Evolutionary conservation across 164 flowering plant genomes (phyloP).

Genomic region (Liriodendron chinense): DNA sequence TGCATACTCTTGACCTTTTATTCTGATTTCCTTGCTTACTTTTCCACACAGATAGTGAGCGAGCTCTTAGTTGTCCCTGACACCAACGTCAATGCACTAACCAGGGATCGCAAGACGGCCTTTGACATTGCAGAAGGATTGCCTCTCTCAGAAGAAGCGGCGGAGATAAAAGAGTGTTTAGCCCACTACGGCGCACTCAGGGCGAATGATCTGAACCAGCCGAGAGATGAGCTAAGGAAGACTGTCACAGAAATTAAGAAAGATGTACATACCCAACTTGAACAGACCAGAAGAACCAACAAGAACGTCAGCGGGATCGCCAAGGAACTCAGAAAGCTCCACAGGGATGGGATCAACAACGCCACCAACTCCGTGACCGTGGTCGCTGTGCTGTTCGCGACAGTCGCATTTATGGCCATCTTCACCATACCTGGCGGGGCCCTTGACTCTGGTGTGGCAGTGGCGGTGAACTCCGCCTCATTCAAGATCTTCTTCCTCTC

Average conservation of each 20-base stretch:
- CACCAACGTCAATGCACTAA: conserved; percentile 63
- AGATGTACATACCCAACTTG: conserved; percentile 72
- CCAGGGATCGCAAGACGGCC: conserved; percentile 73
- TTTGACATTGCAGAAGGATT: conserved; percentile 74
- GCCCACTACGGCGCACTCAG: conserved; percentile 47
- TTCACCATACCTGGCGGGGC: conserved; percentile 81
- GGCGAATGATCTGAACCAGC: conserved; percentile 75
- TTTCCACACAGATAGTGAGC: conserved; percentile 55
- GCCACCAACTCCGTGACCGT: conserved; percentile 82
- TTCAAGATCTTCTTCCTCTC: conserved; percentile 71
- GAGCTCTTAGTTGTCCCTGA: conserved; percentile 53
- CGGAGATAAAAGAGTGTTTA: conserved; percentile 54
- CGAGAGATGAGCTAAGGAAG: conserved; percentile 67
- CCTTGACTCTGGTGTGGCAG: conserved; percentile 44
- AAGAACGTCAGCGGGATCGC: conserved; percentile 64
- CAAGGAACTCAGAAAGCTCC: conserved; percentile 63
- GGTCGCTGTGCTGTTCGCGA: conserved; percentile 76
- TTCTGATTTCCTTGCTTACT: background rate
- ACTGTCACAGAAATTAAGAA: conserved; percentile 71
- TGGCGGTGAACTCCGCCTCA: conserved; percentile 33
- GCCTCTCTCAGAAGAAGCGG: conserved; percentile 54
- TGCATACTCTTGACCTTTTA: background rate
- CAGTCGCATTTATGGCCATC: conserved; percentile 79
- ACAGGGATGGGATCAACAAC: conserved; percentile 72
- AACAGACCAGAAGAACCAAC: conserved; percentile 69